phyloP scores from a whole-genome alignment of 257 asterid genomes.

The Thymus quinquecostatus region DNA sequence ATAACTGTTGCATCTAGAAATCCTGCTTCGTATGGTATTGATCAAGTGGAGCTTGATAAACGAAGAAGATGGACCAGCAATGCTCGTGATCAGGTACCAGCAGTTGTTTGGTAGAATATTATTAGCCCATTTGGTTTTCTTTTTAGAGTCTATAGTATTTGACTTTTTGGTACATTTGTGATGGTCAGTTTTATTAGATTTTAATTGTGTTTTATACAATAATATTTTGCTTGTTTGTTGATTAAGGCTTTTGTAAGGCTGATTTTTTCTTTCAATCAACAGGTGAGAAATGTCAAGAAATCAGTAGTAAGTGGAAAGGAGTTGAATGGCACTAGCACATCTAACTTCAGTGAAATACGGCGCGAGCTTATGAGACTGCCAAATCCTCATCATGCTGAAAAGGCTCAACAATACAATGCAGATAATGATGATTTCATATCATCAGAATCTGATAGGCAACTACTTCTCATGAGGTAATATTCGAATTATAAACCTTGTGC shows the following conservation, averaged over 20 bases:
- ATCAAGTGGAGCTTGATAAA: constrained; percentile 79
- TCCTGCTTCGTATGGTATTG: constrained; percentile 78
- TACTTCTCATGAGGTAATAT: constrained; percentile 81
- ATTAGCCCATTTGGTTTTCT: constrained; percentile 1
- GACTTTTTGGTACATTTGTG: background rate
- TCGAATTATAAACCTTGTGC: constrained; percentile 13
- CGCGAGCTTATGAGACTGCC: constrained; percentile 93
- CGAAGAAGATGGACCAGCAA: constrained; percentile 92
- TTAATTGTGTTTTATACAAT: background rate
- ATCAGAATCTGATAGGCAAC: constrained; percentile 89
- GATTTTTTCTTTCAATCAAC: constrained; percentile 24
- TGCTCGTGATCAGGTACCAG: constrained; percentile 83
- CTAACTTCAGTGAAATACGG: constrained; percentile 71
- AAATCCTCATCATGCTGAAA: constrained; percentile 61
- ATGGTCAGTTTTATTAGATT: constrained; percentile 18
- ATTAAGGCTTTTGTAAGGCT: constrained; percentile 13
- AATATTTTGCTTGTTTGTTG: constrained; percentile 27
- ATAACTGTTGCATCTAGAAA: constrained; percentile 86
- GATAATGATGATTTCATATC: constrained; percentile 80
- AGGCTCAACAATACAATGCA: constrained; percentile 50
- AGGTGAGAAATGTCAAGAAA: constrained; percentile 85
- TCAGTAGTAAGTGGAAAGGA: constrained; percentile 59
- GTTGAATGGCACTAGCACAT: constrained; percentile 67
- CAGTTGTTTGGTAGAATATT: constrained; percentile 4
- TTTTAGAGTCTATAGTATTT: background rate